Base-by-base conservation (phyloP, 1,284 basidiomycete species). In the Termitomyces sp. region DNA sequence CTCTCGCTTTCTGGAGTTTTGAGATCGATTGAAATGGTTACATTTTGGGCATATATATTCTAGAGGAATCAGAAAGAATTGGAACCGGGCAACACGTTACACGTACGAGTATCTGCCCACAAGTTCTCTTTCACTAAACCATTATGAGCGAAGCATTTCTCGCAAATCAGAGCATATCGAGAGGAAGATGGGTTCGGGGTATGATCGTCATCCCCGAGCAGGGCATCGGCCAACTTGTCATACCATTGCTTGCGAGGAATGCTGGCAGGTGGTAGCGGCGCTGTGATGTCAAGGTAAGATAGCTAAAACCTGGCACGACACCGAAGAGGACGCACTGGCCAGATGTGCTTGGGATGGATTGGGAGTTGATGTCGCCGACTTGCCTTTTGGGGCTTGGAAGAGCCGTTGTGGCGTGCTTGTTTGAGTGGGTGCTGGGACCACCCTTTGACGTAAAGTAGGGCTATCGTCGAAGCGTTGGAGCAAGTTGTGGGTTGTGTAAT, bases 81-180 rank as follows among this genome's bases (percentile, higher is more conserved):
- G 14, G 16, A 30, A 18, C 18, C 5, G 16, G 11, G 21, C n/a
- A 9, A 24, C 14, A 16, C 1, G 9, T 38, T 40, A 48, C 46
- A 84, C 93, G 71, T 64, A 97, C 95, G 92, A 49, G 92, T 83
- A 57, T 92, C 86, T 62, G 93, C 88, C 83, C 91, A 97, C 68
- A 91, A 81, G 55, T 83, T 86, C 67, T 93, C 90, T 56, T 89
- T 88, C 3, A 96, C 91, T 8, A 99, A 77, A 0, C 96, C 96
- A 63, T 99, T 99, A 70, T 99, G 96, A 13, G 84, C 73, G 65
- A 93, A 96, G 67, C 96, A 99, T 60, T 87, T 86, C 55, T 86
- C 84, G 69, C 96, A 99, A 39, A 99, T 97, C 52, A 99, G 79
- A 1, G 96, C 97, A 63, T 95, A 99, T 55, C 91, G 86, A 26